These are phyloP conservation scores for Geranium rotundifolium DNA, from an alignment of 345 rosid genomes.

Conservation along the genomic window DNA sequence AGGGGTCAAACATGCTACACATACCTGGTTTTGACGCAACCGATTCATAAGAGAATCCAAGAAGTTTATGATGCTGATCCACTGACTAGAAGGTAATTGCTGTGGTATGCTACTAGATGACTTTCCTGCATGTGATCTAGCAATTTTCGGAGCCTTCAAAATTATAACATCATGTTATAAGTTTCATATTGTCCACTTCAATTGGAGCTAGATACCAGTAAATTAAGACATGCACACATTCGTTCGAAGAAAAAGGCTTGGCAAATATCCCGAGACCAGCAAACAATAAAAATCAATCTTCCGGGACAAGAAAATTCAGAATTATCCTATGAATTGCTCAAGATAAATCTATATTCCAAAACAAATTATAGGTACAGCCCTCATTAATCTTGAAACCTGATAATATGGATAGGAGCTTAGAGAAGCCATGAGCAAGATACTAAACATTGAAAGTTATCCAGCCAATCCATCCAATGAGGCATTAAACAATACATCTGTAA, in stretches of 20 bases:
- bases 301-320: neutral
- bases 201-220: neutral
- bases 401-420: too few relatives aligned
- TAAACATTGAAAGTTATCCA: neutral
- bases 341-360: neutral
- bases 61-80: conserved; percentile 87
- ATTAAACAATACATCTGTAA: too few relatives aligned
- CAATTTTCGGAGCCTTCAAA: conserved; percentile 69
- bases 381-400: too few relatives aligned
- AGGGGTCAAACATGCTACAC: conserved; percentile 14
- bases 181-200: neutral
- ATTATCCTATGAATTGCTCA: neutral
- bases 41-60: conserved; percentile 77
- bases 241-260: neutral
- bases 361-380: neutral
- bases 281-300: neutral
- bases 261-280: neutral
- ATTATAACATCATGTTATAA: neutral
- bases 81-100: conserved; percentile 54
- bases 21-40: conserved; percentile 74
- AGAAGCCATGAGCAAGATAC: too few relatives aligned
- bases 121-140: conserved; percentile 61
- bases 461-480: neutral
- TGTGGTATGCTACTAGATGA: conserved; percentile 48
- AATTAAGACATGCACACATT: neutral